These are phyloP conservation scores for Selenicereus undatus DNA, from an alignment of 148 eudicot species.

Conservation along the genomic window DNA sequence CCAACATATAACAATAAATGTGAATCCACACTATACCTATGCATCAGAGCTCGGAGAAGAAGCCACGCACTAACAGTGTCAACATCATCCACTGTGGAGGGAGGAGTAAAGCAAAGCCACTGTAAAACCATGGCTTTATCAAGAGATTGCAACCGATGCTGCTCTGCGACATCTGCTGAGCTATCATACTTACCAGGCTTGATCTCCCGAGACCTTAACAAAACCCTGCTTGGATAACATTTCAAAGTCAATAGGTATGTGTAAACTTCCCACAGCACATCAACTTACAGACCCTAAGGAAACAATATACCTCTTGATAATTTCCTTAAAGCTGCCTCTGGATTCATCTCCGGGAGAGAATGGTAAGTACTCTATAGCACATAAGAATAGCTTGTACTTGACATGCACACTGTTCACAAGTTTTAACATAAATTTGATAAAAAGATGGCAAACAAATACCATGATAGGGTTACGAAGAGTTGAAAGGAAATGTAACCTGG, in stretches of 20 bases:
- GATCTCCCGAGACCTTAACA: constrained; percentile 77
- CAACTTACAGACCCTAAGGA: background rate
- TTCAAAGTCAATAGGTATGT: background rate
- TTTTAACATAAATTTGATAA: background rate
- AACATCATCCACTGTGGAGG: constrained; percentile 67
- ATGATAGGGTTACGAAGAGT: constrained; percentile 4
- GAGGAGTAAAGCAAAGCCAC: constrained; percentile 99
- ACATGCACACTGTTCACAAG: constrained; percentile 56
- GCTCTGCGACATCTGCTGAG: constrained; percentile 77
- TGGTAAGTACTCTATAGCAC: constrained; percentile 89
- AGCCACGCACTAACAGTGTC: constrained; percentile 57
- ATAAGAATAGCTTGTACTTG: constrained; percentile 75
- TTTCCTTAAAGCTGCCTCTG: constrained; percentile 86
- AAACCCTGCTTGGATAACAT: constrained; percentile 47
- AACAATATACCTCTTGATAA: constrained; percentile 69
- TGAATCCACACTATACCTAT: constrained; percentile 41
- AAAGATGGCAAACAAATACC: background rate
- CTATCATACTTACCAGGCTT: constrained; percentile 55
- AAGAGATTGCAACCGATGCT: constrained; percentile 73
- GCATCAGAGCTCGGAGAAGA: constrained; percentile 72
- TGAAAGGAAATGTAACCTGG: constrained; percentile 45
- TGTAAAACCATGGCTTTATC: constrained; percentile 93
- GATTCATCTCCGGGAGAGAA: constrained; percentile 73
- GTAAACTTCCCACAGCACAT: constrained; percentile 1
- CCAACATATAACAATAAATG: background rate